Conservation (phyloP, 2,329 filamentous ascomycete genomes). For the Botrytis cinerea region DNA sequence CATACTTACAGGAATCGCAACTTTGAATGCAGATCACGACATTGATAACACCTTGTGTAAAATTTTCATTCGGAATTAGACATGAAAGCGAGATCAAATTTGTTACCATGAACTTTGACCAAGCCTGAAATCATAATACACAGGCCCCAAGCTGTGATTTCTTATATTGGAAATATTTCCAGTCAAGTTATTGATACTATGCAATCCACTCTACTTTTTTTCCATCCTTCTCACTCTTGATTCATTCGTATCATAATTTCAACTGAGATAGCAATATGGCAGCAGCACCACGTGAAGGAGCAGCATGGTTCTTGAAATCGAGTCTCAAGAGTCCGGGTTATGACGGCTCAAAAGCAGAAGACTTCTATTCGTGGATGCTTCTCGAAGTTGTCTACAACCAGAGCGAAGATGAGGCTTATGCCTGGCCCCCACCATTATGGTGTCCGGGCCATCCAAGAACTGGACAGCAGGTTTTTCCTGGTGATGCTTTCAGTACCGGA, state of each 20-base stretch:
- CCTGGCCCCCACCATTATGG: neutral
- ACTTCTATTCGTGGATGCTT: conserved; percentile 9
- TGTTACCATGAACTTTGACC: neutral
- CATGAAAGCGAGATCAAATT: neutral
- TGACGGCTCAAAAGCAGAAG: conserved; percentile 7
- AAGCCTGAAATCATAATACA: neutral
- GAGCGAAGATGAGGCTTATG: neutral
- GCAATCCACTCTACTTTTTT: neutral
- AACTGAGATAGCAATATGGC: neutral
- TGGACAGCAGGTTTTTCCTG: neutral
- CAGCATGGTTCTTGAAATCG: conserved; percentile 14
- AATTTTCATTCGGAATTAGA: neutral
- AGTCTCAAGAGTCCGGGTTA: conserved; percentile 13
- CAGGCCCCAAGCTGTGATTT: neutral
- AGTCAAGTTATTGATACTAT: neutral
- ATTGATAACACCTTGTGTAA: neutral
- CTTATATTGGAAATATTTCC: conserved; percentile 8
- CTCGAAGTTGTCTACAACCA: conserved; percentile 8
- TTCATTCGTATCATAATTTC: neutral
- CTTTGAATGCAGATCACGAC: neutral
- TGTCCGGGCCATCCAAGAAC: conserved; percentile 4
- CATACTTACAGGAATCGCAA: neutral
- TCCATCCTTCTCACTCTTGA: neutral
- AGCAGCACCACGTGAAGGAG: conserved; percentile 5
- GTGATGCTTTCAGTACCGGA: neutral